phyloP scores from a whole-genome alignment of 768 basidiomycete species.

The Russula griseocarnosa region DNA sequence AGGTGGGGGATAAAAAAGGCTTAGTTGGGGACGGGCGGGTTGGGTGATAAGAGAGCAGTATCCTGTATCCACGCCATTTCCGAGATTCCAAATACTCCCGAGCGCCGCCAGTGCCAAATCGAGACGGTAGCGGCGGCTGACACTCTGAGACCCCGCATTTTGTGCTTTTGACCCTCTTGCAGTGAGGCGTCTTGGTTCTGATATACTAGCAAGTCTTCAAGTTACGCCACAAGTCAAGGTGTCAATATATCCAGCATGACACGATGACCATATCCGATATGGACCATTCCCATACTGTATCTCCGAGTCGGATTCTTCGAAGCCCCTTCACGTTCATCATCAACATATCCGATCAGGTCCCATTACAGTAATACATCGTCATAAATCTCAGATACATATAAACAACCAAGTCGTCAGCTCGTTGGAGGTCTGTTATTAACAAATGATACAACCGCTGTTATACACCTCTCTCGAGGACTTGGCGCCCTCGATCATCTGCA shows the following conservation, averaged over 20 bases:
- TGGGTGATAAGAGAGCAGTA: not conserved
- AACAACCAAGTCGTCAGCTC: not conserved
- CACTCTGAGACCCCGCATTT: no score
- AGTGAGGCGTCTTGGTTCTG: no score
- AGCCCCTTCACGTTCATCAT: no score
- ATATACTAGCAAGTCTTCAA: no score
- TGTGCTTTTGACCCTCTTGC: no score
- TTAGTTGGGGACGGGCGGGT: not conserved
- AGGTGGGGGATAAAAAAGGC: not conserved
- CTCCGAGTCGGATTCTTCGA: no score
- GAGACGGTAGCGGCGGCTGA: no score
- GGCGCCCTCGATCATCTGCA: not conserved
- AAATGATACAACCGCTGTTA: slow-evolving; percentile 19
- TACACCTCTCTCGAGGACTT: not conserved
- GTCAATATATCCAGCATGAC: no score
- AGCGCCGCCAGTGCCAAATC: not conserved
- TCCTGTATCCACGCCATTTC: slow-evolving; percentile 5
- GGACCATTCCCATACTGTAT: no score
- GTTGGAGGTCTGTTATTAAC: slow-evolving; percentile 1
- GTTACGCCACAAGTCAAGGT: no score
- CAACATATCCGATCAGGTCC: not conserved
- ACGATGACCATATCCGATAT: no score
- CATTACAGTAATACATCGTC: not conserved
- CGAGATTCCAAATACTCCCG: slow-evolving; percentile 12
- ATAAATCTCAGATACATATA: slow-evolving; percentile 3